Evolutionary conservation across 441 rosid species (phyloP).

Genomic region (Gossypium davidsonii): DNA sequence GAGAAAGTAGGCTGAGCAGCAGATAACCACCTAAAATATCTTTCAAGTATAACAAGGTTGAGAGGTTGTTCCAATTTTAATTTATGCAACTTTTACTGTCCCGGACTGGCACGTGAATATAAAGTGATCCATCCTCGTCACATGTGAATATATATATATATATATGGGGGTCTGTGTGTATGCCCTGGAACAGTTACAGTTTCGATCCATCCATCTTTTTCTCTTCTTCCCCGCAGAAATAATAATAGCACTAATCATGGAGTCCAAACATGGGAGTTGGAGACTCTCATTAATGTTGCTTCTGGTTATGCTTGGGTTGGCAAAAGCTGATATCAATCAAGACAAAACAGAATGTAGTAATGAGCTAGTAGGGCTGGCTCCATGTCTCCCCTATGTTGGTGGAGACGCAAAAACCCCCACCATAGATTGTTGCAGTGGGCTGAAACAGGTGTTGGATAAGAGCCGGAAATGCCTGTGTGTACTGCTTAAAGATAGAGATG

Average conservation of each 20-base stretch:
- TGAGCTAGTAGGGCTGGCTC: constrained; percentile 44
- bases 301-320: constrained; percentile 27
- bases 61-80: no score
- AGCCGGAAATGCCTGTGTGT: constrained; percentile 71
- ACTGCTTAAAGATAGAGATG: constrained; percentile 60
- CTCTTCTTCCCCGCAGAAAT: not conserved
- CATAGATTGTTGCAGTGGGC: constrained; percentile 67
- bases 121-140: no score
- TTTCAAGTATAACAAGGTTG: no score
- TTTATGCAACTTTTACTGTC: no score
- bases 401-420: constrained; percentile 60
- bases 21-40: no score
- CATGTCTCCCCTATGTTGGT: constrained; percentile 69
- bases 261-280: not conserved
- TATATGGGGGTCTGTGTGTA: no score
- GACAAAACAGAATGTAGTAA: constrained; percentile 60
- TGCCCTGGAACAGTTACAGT: not conserved
- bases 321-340: constrained; percentile 38
- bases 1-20: no score
- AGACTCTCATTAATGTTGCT: not conserved
- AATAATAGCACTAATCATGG: constrained; percentile 15
- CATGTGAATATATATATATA: not conserved
- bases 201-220: not conserved
- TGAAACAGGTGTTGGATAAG: constrained; percentile 49
- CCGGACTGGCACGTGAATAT: no score